Evolutionary conservation across 2,329 filamentous ascomycete species (phyloP).

Genomic region (Ophiostoma pallidulum): DNA sequence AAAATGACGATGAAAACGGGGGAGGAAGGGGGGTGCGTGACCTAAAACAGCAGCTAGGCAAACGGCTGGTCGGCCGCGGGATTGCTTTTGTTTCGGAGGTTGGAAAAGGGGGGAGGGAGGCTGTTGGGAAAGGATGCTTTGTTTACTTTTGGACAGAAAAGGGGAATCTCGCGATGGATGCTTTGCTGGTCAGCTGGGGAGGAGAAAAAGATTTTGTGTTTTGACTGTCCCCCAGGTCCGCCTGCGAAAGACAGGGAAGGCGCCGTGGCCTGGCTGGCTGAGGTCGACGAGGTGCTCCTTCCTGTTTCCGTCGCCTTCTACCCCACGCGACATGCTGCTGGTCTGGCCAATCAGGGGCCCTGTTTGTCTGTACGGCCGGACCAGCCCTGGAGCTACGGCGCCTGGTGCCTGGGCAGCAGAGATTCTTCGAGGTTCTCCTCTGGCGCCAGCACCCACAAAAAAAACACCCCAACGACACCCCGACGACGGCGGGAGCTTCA

Average conservation of each 20-base stretch:
- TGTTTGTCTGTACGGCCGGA: neutral
- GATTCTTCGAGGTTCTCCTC: conserved; percentile 4
- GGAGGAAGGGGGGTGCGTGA: conserved; percentile 8
- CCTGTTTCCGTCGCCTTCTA: conserved; percentile 15
- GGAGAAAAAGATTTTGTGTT: neutral
- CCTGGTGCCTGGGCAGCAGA: neutral
- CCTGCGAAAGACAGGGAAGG: neutral
- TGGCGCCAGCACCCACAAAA: conserved; percentile 6
- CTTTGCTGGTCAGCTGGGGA: too few species aligned
- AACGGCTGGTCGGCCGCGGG: neutral
- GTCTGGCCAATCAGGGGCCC: conserved; percentile 14
- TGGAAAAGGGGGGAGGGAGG: too few species aligned
- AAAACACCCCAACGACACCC: neutral
- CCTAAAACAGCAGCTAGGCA: conserved; percentile 5
- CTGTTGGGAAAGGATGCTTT: too few species aligned
- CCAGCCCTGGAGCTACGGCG: conserved; percentile 5
- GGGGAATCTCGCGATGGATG: too few species aligned
- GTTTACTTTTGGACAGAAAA: too few species aligned
- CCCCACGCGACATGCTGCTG: conserved; percentile 13
- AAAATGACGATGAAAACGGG: conserved; percentile 1
- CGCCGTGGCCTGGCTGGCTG: neutral
- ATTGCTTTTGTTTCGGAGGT: too few species aligned
- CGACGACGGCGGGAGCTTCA: neutral
- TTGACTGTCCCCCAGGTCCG: neutral
- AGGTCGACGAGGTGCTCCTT: neutral